Base-by-base conservation (phyloP, 2,329 filamentous ascomycete genomes). In the Plectosphaerella cucumerina region DNA sequence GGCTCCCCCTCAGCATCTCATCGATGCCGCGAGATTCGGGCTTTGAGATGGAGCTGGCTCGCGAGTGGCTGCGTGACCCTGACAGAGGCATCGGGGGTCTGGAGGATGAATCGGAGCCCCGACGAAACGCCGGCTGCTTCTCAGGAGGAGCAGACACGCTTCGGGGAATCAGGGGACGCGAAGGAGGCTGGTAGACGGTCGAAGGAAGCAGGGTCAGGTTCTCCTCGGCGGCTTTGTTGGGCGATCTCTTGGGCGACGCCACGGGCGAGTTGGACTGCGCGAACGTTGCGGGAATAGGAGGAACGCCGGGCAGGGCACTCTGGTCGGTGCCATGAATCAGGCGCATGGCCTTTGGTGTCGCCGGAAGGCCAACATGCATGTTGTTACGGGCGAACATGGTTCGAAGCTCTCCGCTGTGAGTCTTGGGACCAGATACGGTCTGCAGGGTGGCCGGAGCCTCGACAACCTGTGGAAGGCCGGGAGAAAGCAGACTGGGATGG, bases 281-380 rank as follows among this genome's bases (percentile, higher is more conserved):
- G 54, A 78, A 80, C 11, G 65, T 71, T 1, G 70, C 58, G 2
- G 81, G 80, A 31, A 85, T 75, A 0, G 71, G 67, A 17, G 81
- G 80, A 5, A 82, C 71, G n/a, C 79, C 75, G 0, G 85, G 83
- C 26, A 83, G 74, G 1, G 61, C 53, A 9, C 51, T 49, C 42
- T 76, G 72, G 52, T 85, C 79, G 3, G 76, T 69, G 57, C 82
- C 80, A 58, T 93, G 84, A 42, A 89, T 84, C 2, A 95, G 84
- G 18, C 88, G 83, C 91, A 97, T 96, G 1, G 91, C 91, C 70
- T 90, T 86, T 26, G 93, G 92, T 1, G 92, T 97, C 2, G 91
- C 90, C 14, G 93, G 91, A n/a, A 96, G 78, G 1, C 91, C 92
- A 48, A 93, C 79, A 6, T 81, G 77, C 1, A 79, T 74, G 1